These are phyloP conservation scores for Aspergillus saccharolyticus DNA, from an alignment of 495 filamentous ascomycete species.

Conservation along the genomic window DNA sequence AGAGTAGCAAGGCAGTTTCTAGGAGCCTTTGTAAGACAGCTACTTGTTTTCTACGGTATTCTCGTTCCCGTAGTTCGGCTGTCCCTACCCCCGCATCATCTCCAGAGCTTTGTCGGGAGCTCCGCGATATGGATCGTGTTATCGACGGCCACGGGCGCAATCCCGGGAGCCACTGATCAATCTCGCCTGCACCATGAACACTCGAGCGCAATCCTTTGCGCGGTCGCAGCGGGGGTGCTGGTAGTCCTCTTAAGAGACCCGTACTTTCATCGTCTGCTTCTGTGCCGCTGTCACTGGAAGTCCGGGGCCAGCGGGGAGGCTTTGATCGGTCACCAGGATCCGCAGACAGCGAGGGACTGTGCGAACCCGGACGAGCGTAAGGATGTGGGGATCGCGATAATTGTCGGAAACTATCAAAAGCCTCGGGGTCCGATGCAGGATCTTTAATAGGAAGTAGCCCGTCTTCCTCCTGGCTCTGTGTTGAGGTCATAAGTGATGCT, in stretches of 20 bases:
- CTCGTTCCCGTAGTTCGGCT: slow-evolving; percentile 26
- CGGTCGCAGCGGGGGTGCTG: slow-evolving; percentile 63
- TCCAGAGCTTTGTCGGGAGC: slow-evolving; percentile 37
- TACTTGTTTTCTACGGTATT: slow-evolving; percentile 31
- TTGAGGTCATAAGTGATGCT: slow-evolving; percentile 34
- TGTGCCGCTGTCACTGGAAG: slow-evolving; percentile 79
- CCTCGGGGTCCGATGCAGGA: slow-evolving; percentile 20
- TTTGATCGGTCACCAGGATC: slow-evolving; percentile 25
- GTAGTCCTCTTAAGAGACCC: slow-evolving; percentile 68
- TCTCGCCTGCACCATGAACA: slow-evolving; percentile 35
- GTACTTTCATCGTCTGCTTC: slow-evolving; percentile 84
- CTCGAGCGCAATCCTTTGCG: slow-evolving; percentile 68
- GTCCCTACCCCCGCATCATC: slow-evolving; percentile 31
- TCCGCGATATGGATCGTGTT: slow-evolving; percentile 27
- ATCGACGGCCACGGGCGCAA: slow-evolving; percentile 37
- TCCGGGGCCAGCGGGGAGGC: slow-evolving; percentile 37
- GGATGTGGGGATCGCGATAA: slow-evolving; percentile 74
- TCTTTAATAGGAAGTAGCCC: slow-evolving; percentile 22
- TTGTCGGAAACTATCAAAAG: slow-evolving; percentile 37
- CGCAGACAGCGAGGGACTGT: slow-evolving; percentile 17
- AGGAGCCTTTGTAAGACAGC: slow-evolving; percentile 43
- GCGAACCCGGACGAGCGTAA: slow-evolving; percentile 52
- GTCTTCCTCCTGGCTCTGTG: slow-evolving; percentile 35
- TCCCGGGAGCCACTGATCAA: slow-evolving; percentile 32
- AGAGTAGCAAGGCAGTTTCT: slow-evolving; percentile 41